Conservation (phyloP, 108 stramenopile species). For the Conticribra guillardii region DNA sequence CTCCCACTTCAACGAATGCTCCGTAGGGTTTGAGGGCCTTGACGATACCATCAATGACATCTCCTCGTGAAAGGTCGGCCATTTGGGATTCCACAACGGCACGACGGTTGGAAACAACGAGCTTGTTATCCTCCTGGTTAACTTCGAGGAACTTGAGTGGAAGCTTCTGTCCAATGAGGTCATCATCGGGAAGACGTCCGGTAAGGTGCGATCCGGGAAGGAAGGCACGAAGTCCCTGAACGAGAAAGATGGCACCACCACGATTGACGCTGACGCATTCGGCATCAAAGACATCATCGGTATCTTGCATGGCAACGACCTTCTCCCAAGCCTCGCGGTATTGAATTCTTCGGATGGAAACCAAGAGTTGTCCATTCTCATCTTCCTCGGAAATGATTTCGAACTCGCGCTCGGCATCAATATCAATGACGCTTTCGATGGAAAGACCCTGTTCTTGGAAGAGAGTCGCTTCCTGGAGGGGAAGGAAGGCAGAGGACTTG, state of each 20-base stretch:
- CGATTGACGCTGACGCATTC: slow-evolving; percentile 91
- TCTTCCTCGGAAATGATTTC: slow-evolving; percentile 96
- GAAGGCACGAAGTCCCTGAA: slow-evolving; percentile 94
- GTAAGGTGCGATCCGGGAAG: slow-evolving; percentile 94
- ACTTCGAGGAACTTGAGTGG: slow-evolving; percentile 95
- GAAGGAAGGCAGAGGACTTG: slow-evolving; percentile 93
- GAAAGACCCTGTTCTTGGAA: slow-evolving; percentile 54
- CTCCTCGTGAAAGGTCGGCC: slow-evolving; percentile 91
- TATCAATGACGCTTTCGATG: slow-evolving; percentile 73
- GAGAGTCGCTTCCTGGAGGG: slow-evolving; percentile 81
- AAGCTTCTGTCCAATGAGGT: slow-evolving; percentile 82
- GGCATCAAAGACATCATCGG: slow-evolving; percentile 90
- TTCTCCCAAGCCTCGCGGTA: slow-evolving; percentile 93
- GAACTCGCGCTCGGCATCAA: slow-evolving; percentile 83
- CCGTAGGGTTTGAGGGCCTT: slow-evolving; percentile 98
- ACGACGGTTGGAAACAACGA: slow-evolving; percentile 94
- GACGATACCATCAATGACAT: slow-evolving; percentile 89
- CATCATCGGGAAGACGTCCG: slow-evolving; percentile 87
- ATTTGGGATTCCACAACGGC: slow-evolving; percentile 94
- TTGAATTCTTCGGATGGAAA: slow-evolving; percentile 89
- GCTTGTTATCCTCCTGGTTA: slow-evolving; percentile 91
- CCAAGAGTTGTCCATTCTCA: slow-evolving; percentile 90
- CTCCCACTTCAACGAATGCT: slow-evolving; percentile 96
- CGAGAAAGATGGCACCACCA: slow-evolving; percentile 94
- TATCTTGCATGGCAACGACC: slow-evolving; percentile 66